phyloP scores from a whole-genome alignment of 2,329 filamentous ascomycete genomes.

The Trichoderma polysporum region DNA sequence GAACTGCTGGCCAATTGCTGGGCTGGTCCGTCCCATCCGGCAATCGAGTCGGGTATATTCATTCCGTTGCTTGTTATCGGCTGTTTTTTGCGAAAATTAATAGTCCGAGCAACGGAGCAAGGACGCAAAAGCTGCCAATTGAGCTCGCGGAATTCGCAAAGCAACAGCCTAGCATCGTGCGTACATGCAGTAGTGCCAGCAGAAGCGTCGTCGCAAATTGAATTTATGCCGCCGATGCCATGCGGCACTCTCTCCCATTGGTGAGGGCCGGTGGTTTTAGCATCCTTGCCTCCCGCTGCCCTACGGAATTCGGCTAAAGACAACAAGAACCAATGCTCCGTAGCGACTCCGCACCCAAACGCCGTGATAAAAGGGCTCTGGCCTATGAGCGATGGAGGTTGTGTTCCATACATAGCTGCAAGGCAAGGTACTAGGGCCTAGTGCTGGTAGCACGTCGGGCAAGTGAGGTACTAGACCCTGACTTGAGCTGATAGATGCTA shows the following conservation, averaged over 20 bases:
- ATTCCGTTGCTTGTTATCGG: too few species aligned
- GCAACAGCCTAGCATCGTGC: too few species aligned
- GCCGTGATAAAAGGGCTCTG: too few species aligned
- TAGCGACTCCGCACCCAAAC: not conserved
- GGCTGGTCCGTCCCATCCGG: not conserved
- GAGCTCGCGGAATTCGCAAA: too few species aligned
- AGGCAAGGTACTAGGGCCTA: too few species aligned
- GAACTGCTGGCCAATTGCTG: not conserved
- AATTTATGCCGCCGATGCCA: not conserved
- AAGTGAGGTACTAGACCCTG: not conserved
- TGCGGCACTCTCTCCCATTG: not conserved
- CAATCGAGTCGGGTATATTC: too few species aligned
- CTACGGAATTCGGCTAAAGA: constrained; percentile 11
- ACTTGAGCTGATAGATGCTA: not conserved
- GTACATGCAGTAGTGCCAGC: not conserved
- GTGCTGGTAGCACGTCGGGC: not conserved
- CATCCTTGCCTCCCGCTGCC: not conserved
- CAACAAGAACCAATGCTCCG: not conserved
- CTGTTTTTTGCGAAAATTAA: not conserved
- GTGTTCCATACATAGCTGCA: not conserved
- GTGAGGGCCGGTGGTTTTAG: not conserved
- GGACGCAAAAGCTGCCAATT: too few species aligned
- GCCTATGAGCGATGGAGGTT: not conserved
- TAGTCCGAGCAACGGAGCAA: too few species aligned
- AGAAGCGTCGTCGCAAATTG: not conserved